Conservation (phyloP, 768 basidiomycete genomes). For the Hypholoma sublateritium region DNA sequence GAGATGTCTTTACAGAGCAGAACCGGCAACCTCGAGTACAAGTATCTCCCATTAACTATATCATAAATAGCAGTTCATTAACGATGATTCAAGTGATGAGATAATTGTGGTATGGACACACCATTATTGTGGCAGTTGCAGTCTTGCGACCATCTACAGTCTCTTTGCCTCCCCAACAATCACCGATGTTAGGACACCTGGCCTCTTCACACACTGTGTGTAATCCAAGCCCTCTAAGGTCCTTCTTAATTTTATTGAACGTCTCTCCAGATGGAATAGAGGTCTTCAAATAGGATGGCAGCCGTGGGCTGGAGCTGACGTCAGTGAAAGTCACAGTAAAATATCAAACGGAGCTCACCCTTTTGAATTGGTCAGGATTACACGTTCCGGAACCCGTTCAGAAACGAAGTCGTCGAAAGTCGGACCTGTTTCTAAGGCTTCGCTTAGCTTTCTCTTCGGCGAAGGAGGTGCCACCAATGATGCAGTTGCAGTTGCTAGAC, state of each 20-base stretch:
- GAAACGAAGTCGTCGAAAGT: conserved; percentile 80
- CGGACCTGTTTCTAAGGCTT: conserved; percentile 64
- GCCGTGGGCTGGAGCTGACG: conserved; percentile 59
- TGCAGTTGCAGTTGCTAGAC: conserved; percentile 27
- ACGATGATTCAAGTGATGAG: not conserved
- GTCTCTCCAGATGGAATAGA: conserved; percentile 87
- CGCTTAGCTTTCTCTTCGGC: conserved; percentile 40
- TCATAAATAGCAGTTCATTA: too few relatives aligned
- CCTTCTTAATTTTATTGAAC: conserved; percentile 92
- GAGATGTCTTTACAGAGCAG: conserved; percentile 95
- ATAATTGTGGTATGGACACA: conserved; percentile 27
- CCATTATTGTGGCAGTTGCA: conserved; percentile 99
- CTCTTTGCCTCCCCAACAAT: conserved; percentile 94
- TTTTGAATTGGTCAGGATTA: conserved; percentile 71
- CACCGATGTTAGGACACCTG: conserved; percentile 98
- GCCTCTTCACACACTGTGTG: conserved; percentile 99
- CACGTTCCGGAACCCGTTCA: conserved; percentile 53
- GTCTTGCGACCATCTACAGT: conserved; percentile 73
- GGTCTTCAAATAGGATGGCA: conserved; percentile 88
- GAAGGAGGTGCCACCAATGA: conserved; percentile 25
- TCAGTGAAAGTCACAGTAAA: not conserved
- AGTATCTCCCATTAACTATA: conserved; percentile 96
- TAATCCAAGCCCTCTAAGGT: conserved; percentile 85
- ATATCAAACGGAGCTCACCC: conserved; percentile 42
- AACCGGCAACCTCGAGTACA: conserved; percentile 98